Evolutionary conservation across 495 filamentous ascomycete genomes (phyloP), one percentile per base, ranked within the genome.

Genomic region (Emericellopsis terricola): DNA sequence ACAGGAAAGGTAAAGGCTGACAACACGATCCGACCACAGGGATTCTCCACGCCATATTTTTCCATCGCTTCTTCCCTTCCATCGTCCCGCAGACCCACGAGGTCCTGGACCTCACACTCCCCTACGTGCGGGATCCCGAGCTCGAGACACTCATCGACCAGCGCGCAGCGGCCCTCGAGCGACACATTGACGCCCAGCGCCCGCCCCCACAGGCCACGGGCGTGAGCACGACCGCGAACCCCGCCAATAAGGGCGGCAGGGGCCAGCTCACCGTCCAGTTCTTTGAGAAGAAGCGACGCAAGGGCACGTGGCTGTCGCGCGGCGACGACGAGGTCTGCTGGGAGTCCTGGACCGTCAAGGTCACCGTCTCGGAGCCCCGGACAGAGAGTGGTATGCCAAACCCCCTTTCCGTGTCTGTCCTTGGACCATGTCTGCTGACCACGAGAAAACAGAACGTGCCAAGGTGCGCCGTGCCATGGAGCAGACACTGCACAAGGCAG

Each of bases 1-100:
- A 26, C 11, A 26, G 6, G 6, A 26, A n/a, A n/a, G n/a, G n/a
- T n/a, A n/a, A n/a, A n/a, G n/a, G n/a, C n/a, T n/a, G n/a, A n/a
- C n/a, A n/a, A n/a, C n/a, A n/a, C n/a, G n/a, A n/a, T n/a, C n/a
- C n/a, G n/a, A n/a, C 14, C 31, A 6, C 40, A 96, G 87, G 79
- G 39, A 78, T 94, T 46, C 75, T 96, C 33, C 84, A 94, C 53
- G 89, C 87, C 27, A 93, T 97, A 50, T 97, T 96, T 75, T 97
- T 97, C 64, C 85, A 96, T 57, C 81, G 89, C 40, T 92, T 84
- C 65, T 96, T 97, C 62, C 80, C 80, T 37, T 73, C 80, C 19
- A 67, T 94, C 36, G 60, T 71, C 10, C 89, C 89, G n/a, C 68
- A 70, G 29, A 82, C 81, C 29, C 75, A 82, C 49, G 89, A 97